phyloP scores from a whole-genome alignment of 345 rosid genomes.

The Conringia planisiliqua region DNA sequence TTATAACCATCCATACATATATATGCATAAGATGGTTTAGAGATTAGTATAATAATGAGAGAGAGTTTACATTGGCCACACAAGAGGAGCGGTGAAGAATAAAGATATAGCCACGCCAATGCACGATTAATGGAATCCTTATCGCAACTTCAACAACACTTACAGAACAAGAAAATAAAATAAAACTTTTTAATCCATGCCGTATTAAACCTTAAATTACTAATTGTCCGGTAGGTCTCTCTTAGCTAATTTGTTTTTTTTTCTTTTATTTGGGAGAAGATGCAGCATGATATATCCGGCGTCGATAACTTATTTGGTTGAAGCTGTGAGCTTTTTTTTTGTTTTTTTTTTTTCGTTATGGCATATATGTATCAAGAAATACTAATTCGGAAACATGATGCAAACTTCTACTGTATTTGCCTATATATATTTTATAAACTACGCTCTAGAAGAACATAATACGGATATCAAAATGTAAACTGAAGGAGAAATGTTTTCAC shows the following conservation, averaged over 20 bases:
- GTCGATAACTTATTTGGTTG: not conserved
- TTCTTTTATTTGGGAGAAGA: not conserved
- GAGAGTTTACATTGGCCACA: constrained; percentile 32
- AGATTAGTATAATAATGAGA: constrained; percentile 19
- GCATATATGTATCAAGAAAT: not conserved
- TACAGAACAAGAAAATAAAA: not conserved
- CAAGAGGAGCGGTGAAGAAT: constrained; percentile 23
- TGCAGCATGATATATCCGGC: constrained; percentile 23
- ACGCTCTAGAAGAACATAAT: not conserved
- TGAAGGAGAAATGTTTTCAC: not conserved
- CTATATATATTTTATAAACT: not conserved
- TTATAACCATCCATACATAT: constrained; percentile 2
- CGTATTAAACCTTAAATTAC: constrained; percentile 21
- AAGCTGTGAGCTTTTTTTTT: not conserved
- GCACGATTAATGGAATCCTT: constrained; percentile 30
- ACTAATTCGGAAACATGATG: not conserved
- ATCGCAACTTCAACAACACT: not conserved
- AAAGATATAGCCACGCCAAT: constrained; percentile 22
- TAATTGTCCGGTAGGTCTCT: constrained; percentile 18
- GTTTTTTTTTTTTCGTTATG: not conserved
- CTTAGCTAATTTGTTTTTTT: constrained; percentile 6
- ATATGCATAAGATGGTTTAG: constrained; percentile 2
- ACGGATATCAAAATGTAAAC: not conserved
- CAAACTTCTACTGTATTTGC: not conserved
- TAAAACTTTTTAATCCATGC: constrained; percentile 19